Conservation (phyloP, 495 filamentous ascomycete species). For the Aspergillus diversus region DNA sequence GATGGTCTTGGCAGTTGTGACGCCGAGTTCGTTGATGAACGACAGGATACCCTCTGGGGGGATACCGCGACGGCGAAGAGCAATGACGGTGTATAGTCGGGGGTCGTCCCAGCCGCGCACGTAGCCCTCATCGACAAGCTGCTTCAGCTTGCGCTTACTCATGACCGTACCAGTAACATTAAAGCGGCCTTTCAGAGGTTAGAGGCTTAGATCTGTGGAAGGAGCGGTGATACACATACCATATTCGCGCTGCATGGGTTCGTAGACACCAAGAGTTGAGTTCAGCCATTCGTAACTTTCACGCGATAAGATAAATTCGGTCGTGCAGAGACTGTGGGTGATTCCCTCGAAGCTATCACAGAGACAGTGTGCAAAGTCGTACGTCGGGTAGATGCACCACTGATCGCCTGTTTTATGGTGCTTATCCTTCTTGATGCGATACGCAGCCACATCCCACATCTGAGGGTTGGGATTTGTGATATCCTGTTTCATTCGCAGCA, state of each 20-base stretch:
- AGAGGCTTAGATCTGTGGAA: background rate
- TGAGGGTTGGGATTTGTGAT: slow-evolving; percentile 63
- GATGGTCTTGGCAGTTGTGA: slow-evolving; percentile 72
- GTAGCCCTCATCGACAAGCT: slow-evolving; percentile 70
- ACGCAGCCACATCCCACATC: slow-evolving; percentile 75
- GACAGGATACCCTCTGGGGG: slow-evolving; percentile 84
- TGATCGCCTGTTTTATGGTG: slow-evolving; percentile 74
- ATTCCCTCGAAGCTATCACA: slow-evolving; percentile 88
- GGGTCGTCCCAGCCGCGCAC: slow-evolving; percentile 91
- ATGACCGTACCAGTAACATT: slow-evolving; percentile 81
- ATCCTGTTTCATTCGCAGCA: slow-evolving; percentile 86
- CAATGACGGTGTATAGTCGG: slow-evolving; percentile 86
- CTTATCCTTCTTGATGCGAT: slow-evolving; percentile 68
- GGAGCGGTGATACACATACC: slow-evolving; percentile 35
- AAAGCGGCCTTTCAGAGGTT: slow-evolving; percentile 50
- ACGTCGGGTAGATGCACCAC: slow-evolving; percentile 89
- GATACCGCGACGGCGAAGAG: slow-evolving; percentile 77
- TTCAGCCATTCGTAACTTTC: slow-evolving; percentile 90
- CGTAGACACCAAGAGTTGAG: slow-evolving; percentile 71
- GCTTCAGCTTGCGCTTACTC: slow-evolving; percentile 79
- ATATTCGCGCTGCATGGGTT: slow-evolving; percentile 85
- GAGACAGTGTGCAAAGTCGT: slow-evolving; percentile 85
- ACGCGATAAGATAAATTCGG: slow-evolving; percentile 76
- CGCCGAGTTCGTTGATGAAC: slow-evolving; percentile 87
- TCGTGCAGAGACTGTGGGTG: slow-evolving; percentile 87